Evolutionary conservation across 768 basidiomycete genomes (phyloP), one percentile per base, ranked within the genome.

Genomic region (Asterophora lycoperdoides): DNA sequence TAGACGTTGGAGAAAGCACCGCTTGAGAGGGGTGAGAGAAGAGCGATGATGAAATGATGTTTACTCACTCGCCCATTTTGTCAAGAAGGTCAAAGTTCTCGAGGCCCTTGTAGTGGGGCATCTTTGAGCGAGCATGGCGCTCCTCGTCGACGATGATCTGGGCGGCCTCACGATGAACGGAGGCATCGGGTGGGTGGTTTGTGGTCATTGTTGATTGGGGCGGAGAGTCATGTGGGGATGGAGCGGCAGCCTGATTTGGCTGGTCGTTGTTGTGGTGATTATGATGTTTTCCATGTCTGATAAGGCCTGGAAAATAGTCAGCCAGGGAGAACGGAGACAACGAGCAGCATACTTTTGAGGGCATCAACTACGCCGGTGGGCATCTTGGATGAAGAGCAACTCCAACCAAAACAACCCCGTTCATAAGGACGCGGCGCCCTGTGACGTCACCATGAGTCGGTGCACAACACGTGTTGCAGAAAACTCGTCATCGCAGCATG

Each of bases 1-100:
- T 95, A 99, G 8, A 99, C 95, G 63, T 96, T 92, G n/a, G 94
- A 97, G 66, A 99, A 99, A 36, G 95, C 95, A 51, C 95, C 95
- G 60, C 84, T 90, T 51, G 30, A 66, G 48, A 33, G 51, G 46
- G 35, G 34, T 59, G 65, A 48, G 39, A 46, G 41, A 51, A 47
- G 43, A 47, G 49, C 42, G 47, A 48, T 38, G 47, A 53, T 51
- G 42, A 36, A 45, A 41, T 54, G 54, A 47, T 41, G 45, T 35
- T 13, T 32, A 85, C 91, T 66, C 54, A 93, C 91, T 93, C 91
- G 74, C 91, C 92, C 91, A 93, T 93, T 76, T 91, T 92, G 45
- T 86, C 81, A 6, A 87, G 41, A 14, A 93, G 75, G 52, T 75
- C 78, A 64, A 79, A 93, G 55, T 80, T 78, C 64, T 93, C 91